These are phyloP conservation scores for Cadophora gregata DNA, from an alignment of 2,329 filamentous ascomycete genomes.

Conservation along the genomic window DNA sequence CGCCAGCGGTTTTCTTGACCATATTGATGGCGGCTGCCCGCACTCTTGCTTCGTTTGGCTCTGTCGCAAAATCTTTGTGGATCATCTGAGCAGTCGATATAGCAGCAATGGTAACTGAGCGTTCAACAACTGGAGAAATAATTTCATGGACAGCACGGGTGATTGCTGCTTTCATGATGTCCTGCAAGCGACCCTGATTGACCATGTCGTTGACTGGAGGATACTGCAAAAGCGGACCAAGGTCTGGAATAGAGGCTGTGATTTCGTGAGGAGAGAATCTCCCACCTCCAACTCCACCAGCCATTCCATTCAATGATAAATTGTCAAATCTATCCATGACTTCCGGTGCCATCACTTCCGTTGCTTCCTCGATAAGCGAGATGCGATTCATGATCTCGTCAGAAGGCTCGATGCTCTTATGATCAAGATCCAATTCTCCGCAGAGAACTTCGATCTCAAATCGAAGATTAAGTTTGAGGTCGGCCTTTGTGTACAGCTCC, in stretches of 20 bases:
- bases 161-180: conserved; percentile 85
- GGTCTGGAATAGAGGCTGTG: conserved; percentile 81
- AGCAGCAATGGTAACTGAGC: conserved; percentile 96
- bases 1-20: conserved; percentile 93
- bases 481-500: conserved; percentile 91
- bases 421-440: conserved; percentile 88
- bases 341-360: conserved; percentile 63
- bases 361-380: conserved; percentile 64
- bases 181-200: conserved; percentile 68
- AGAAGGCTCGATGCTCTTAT: conserved; percentile 88
- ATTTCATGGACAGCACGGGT: conserved; percentile 94
- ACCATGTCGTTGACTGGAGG: conserved; percentile 83
- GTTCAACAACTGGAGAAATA: conserved; percentile 94
- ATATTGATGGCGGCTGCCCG: conserved; percentile 88
- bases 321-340: conserved; percentile 83
- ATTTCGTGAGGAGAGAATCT: conserved; percentile 79
- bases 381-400: conserved; percentile 82
- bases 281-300: conserved; percentile 69
- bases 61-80: conserved; percentile 93
- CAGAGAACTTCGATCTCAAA: conserved; percentile 99
- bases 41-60: conserved; percentile 86
- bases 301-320: conserved; percentile 77
- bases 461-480: conserved; percentile 94
- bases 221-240: conserved; percentile 78
- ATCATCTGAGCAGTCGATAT: conserved; percentile 97